Conservation (phyloP, 2,329 filamentous ascomycete species). For the Nemania abortiva region DNA sequence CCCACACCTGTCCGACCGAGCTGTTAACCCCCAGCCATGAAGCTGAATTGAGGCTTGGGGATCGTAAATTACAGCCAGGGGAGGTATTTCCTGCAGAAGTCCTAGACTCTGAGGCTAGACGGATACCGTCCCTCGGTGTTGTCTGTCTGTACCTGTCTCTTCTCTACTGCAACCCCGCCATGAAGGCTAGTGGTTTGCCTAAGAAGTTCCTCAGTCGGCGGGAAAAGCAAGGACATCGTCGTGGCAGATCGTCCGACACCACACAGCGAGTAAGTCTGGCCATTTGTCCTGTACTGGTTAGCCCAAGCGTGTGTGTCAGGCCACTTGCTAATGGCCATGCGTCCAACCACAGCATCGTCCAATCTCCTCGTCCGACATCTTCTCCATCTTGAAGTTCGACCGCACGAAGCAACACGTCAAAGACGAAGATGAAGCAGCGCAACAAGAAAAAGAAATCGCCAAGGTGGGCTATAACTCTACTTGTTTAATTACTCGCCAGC, state of each 20-base stretch:
- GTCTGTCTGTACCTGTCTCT: constrained; percentile 15
- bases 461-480: constrained; percentile 51
- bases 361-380: constrained; percentile 66
- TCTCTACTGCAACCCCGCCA: constrained; percentile 51
- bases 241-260: constrained; percentile 68
- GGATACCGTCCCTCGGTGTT: constrained; percentile 4
- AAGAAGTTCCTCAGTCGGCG: constrained; percentile 78
- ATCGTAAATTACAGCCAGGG: not conserved
- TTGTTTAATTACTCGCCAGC: not conserved
- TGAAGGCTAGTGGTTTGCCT: constrained; percentile 63
- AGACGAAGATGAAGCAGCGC: constrained; percentile 55
- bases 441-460: constrained; percentile 60
- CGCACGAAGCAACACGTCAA: constrained; percentile 66
- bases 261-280: constrained; percentile 61
- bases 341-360: constrained; percentile 60
- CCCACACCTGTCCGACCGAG: not conserved
- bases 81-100: not conserved
- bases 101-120: constrained; percentile 6
- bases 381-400: constrained; percentile 74
- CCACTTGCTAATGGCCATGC: constrained; percentile 24
- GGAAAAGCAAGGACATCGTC: constrained; percentile 71
- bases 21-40: constrained; percentile 27
- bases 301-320: constrained; percentile 5
- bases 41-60: constrained; percentile 5
- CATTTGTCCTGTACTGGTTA: not conserved